These are phyloP conservation scores for Puccinia novopanici DNA, from an alignment of 1,284 basidiomycete genomes.

Conservation along the genomic window DNA sequence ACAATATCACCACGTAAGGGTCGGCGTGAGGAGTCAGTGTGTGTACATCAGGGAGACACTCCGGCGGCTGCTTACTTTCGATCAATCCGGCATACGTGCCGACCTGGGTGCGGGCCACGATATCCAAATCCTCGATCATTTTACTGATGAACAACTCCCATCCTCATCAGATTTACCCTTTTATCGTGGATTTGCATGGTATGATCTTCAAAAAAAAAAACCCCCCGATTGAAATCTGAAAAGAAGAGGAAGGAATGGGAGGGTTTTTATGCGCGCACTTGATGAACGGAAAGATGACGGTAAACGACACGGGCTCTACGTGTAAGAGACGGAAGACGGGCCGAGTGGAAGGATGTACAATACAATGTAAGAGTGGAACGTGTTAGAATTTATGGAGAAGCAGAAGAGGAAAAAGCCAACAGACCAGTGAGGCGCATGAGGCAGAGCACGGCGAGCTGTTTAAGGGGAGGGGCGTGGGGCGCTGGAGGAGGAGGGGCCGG, in stretches of 20 bases:
- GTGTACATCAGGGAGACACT: not conserved
- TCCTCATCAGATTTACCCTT: not conserved
- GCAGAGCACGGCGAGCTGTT: slow-evolving; percentile 19
- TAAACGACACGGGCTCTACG: slow-evolving; percentile 47
- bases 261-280: slow-evolving; percentile 13
- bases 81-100: slow-evolving; percentile 50
- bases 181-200: not conserved
- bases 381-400: not conserved
- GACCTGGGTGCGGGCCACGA: slow-evolving; percentile 27
- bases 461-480: slow-evolving; percentile 16
- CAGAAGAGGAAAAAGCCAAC: not conserved
- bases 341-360: not conserved
- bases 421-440: slow-evolving; percentile 30
- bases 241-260: not conserved
- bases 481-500: no score
- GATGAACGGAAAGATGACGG: slow-evolving; percentile 50
- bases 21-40: not conserved
- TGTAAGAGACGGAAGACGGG: not conserved
- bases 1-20: not conserved
- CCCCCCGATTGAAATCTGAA: no score
- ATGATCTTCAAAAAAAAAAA: not conserved
- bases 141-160: not conserved
- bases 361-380: no score
- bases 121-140: slow-evolving; percentile 49
- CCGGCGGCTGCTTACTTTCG: slow-evolving; percentile 24